Base-by-base conservation (phyloP, 257 asterid species). In the Solanum paucissectum region DNA sequence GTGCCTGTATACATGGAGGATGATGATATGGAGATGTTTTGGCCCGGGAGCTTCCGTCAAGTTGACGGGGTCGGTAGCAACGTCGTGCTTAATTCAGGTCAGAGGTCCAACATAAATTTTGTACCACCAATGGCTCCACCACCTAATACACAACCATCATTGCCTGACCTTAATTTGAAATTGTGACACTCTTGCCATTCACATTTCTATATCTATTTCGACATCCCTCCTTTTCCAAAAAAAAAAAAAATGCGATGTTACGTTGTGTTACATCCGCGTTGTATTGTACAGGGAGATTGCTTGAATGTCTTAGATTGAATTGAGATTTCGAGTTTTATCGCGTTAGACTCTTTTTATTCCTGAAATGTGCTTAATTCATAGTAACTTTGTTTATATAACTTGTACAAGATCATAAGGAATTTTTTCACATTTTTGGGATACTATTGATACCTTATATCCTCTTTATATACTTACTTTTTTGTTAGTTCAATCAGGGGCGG, bases 41-140 rank as follows among this genome's bases (percentile, higher is more conserved):
- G 98, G 98, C 99, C 99, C 0, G 98, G 99, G 40, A 95, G 99
- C 88, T 95, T 95, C 81, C 93, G 99, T 36, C 97, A 93, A 87
- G 89, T 93, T 25, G 95, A 93, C 32, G 94, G 94, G n/a, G 66
- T 75, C 29, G 87, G 87, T 66, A 85, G 90, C 40, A 85, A 87
- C 44, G 74, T 87, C 52, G 90, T 89, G 8, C 66, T 55, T 14
- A 90, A 73, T 18, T 58, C 93, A 5, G 95, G 95, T 6, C 96
- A 89, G 46, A 87, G 88, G 83, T 86, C 94, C 11, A 87, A 88
- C 76, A 89, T 88, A 87, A 90, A 90, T 89, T 92, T 91, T 79
- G 94, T 85, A 27, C 90, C 91, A 8, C 90, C 91, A 9, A 72
- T 86, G 72, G 92, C 89, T 12, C 93, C 93, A 14, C 89, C 92